Conservation (phyloP, 495 filamentous ascomycete species). For the Talaromyces adpressus region DNA sequence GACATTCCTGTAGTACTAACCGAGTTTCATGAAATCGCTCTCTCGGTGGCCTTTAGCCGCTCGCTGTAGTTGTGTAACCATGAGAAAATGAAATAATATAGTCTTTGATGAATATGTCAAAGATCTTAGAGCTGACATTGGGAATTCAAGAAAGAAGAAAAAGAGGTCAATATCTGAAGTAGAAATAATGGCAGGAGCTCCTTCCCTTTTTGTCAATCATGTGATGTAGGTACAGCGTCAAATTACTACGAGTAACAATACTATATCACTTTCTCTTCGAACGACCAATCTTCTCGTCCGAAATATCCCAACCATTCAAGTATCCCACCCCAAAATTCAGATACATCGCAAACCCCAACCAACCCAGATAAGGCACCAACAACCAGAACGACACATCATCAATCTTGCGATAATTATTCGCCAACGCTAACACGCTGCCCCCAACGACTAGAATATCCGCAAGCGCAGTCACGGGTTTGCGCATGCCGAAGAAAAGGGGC, state of each 20-base stretch:
- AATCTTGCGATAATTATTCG: constrained; percentile 65
- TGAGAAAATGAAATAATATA: background rate
- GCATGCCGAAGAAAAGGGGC: constrained; percentile 80
- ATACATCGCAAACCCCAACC: constrained; percentile 82
- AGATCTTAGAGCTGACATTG: too few relatives aligned
- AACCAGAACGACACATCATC: constrained; percentile 66
- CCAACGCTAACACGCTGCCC: constrained; percentile 60
- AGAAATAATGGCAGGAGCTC: too few relatives aligned
- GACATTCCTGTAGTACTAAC: background rate
- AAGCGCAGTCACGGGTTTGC: constrained; percentile 64
- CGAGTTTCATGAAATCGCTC: background rate
- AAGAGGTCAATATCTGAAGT: too few relatives aligned
- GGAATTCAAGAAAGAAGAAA: too few relatives aligned
- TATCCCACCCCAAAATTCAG: constrained; percentile 63
- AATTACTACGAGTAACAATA: background rate
- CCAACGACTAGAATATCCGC: constrained; percentile 67
- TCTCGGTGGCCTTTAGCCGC: background rate
- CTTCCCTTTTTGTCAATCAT: too few relatives aligned
- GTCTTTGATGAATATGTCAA: background rate
- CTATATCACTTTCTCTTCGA: constrained; percentile 21
- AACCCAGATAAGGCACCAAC: constrained; percentile 70
- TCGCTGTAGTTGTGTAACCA: background rate
- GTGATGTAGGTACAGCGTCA: background rate
- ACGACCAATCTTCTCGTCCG: constrained; percentile 35
- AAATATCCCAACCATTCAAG: constrained; percentile 61